Percentiles rank a stretch among this genome's conserved stretches.
Evolutionary conservation across 2,329 filamentous ascomycete species (phyloP).

Genomic region (Fusarium buharicum): DNA sequence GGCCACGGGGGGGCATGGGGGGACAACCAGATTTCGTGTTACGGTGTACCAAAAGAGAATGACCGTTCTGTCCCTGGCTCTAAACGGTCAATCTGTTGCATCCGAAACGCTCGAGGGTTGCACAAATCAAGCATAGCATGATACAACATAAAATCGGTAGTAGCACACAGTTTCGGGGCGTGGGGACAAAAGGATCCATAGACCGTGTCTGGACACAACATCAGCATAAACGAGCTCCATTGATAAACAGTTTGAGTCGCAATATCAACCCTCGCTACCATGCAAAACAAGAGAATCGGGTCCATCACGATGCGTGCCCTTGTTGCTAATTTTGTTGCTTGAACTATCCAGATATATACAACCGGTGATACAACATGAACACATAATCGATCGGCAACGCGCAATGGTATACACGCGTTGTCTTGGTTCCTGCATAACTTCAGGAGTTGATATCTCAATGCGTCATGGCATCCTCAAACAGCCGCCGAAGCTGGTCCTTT

Average conservation of each 20-base stretch:
- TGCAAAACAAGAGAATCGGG: constrained; percentile 11
- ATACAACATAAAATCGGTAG: neutral
- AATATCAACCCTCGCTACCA: constrained; percentile 9
- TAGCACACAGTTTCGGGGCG: neutral
- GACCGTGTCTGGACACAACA: neutral
- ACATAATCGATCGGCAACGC: constrained; percentile 24
- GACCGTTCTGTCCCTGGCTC: neutral
- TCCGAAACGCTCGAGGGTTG: constrained; percentile 11
- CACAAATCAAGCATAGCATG: constrained; percentile 16
- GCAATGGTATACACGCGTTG: constrained; percentile 31
- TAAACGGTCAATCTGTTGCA: constrained; percentile 17
- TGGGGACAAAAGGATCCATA: neutral
- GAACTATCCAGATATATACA: constrained; percentile 10
- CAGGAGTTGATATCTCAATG: constrained; percentile 42
- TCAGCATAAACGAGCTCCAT: constrained; percentile 1
- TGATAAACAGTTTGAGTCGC: constrained; percentile 7
- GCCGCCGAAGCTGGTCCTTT: constrained; percentile 73
- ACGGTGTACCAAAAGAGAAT: constrained; percentile 23
- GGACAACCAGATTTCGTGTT: constrained; percentile 6
- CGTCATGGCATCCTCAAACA: constrained; percentile 72
- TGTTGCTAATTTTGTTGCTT: constrained; percentile 20
- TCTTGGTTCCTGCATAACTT: constrained; percentile 9
- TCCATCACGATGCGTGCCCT: neutral
- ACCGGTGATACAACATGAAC: constrained; percentile 10
- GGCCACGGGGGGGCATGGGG: too few species aligned